Percentiles rank a stretch among this genome's conserved stretches.
Conservation (phyloP, 2,329 filamentous ascomycete species). For the Aspergillus arachidicola region DNA sequence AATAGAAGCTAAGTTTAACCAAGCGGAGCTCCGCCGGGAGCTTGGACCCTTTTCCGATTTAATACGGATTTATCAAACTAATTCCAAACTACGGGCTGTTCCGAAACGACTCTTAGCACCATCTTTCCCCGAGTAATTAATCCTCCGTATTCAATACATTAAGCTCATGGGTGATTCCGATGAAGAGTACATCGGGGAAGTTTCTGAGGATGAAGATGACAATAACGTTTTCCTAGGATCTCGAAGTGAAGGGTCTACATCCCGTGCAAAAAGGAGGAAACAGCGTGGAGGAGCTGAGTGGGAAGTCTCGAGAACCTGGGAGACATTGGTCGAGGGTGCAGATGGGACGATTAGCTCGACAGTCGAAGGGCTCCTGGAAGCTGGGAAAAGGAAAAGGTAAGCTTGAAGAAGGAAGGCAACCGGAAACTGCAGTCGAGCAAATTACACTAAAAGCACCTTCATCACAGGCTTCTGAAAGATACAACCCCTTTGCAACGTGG, state of each 20-base stretch:
- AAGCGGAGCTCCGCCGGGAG: conserved; percentile 5
- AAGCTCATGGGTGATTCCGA: conserved; percentile 50
- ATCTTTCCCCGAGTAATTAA: neutral
- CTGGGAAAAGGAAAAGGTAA: conserved; percentile 75
- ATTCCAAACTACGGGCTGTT: neutral
- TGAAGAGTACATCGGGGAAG: conserved; percentile 55
- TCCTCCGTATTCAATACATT: neutral
- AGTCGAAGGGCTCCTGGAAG: conserved; percentile 75
- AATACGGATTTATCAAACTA: neutral
- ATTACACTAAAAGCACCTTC: conserved; percentile 8
- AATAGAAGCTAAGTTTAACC: neutral
- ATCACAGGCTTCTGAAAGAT: conserved; percentile 76
- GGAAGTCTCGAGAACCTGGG: conserved; percentile 58
- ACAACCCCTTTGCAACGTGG: conserved; percentile 94
- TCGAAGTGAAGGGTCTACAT: conserved; percentile 28
- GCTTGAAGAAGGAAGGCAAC: conserved; percentile 10
- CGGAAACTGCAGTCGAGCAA: neutral
- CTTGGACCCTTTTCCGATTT: conserved; percentile 8
- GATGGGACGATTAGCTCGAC: conserved; percentile 75
- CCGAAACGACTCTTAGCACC: neutral
- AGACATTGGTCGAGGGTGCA: conserved; percentile 74
- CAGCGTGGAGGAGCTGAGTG: conserved; percentile 45
- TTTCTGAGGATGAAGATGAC: conserved; percentile 50
- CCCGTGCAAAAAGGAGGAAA: conserved; percentile 41
- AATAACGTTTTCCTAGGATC: conserved; percentile 32